phyloP scores from a whole-genome alignment of 495 filamentous ascomycete species.

The Tuber borchii region DNA sequence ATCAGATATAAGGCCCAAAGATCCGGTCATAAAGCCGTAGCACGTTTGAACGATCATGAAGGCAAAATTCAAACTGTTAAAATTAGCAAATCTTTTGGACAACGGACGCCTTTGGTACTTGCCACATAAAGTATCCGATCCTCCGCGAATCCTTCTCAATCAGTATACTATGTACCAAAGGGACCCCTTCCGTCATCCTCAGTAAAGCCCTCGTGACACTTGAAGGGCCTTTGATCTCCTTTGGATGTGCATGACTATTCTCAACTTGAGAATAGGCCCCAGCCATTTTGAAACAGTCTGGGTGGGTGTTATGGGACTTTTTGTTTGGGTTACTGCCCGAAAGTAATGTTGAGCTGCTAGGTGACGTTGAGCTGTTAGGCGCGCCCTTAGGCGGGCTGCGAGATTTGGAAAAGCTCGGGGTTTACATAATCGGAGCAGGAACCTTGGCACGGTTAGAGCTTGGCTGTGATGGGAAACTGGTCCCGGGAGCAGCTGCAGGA shows the following conservation, averaged over 20 bases:
- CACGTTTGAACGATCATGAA: constrained; percentile 95
- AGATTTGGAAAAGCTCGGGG: too few species aligned
- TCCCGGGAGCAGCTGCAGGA: too few species aligned
- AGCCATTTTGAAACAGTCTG: too few species aligned
- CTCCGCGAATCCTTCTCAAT: constrained; percentile 87
- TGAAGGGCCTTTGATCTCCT: constrained; percentile 36
- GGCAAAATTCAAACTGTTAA: constrained; percentile 70
- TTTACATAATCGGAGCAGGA: too few species aligned
- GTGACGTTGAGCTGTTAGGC: too few species aligned
- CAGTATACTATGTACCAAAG: constrained; percentile 75
- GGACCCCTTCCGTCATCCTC: constrained; percentile 57
- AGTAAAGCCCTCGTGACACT: constrained; percentile 41
- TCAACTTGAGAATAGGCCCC: too few species aligned
- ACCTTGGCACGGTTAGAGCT: too few species aligned
- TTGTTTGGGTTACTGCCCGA: too few species aligned
- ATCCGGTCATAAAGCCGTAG: constrained; percentile 88
- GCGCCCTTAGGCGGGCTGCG: too few species aligned
- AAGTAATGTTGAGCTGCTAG: too few species aligned
- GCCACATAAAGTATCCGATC: constrained; percentile 97
- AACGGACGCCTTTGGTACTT: constrained; percentile 38
- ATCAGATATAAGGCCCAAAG: constrained; percentile 87
- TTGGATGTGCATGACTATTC: constrained; percentile 16
- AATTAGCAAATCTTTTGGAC: constrained; percentile 25
- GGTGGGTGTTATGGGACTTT: too few species aligned
- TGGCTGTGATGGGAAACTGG: too few species aligned